Conservation (phyloP, 2,329 filamentous ascomycete genomes). For the Scortechinia acanthostroma region DNA sequence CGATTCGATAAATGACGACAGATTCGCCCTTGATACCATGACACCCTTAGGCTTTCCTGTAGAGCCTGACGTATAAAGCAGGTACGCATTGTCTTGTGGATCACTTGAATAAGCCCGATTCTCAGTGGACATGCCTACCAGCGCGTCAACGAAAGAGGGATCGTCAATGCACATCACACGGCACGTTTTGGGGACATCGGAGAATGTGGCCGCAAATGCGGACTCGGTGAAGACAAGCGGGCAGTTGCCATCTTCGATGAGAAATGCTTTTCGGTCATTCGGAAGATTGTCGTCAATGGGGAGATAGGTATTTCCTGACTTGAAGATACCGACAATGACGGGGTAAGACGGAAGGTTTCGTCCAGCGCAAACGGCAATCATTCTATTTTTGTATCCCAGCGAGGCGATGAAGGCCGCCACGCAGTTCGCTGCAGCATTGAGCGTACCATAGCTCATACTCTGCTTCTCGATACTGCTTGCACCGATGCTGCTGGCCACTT, state of each 20-base stretch:
- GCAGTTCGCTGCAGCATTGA: constrained; percentile 44
- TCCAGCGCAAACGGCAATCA: constrained; percentile 54
- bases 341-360: constrained; percentile 59
- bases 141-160: neutral
- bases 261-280: constrained; percentile 47
- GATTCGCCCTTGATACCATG: constrained; percentile 51
- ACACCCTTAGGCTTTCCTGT: constrained; percentile 63
- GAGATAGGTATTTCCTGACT: constrained; percentile 54
- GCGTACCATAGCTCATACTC: constrained; percentile 49
- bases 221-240: constrained; percentile 38
- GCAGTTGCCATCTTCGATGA: constrained; percentile 48
- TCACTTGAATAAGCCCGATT: neutral
- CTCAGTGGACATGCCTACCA: neutral
- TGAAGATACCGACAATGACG: constrained; percentile 55
- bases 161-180: neutral
- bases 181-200: constrained; percentile 7
- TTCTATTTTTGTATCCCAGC: constrained; percentile 34
- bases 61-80: constrained; percentile 59
- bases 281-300: constrained; percentile 56
- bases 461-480: constrained; percentile 22
- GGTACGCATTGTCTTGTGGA: constrained; percentile 39
- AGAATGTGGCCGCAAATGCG: constrained; percentile 24
- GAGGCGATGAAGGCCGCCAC: constrained; percentile 31
- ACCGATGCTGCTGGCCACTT: constrained; percentile 39
- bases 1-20: constrained; percentile 9